Conservation (phyloP, 2,329 filamentous ascomycete genomes). For the Aspergillus tubingensis region DNA sequence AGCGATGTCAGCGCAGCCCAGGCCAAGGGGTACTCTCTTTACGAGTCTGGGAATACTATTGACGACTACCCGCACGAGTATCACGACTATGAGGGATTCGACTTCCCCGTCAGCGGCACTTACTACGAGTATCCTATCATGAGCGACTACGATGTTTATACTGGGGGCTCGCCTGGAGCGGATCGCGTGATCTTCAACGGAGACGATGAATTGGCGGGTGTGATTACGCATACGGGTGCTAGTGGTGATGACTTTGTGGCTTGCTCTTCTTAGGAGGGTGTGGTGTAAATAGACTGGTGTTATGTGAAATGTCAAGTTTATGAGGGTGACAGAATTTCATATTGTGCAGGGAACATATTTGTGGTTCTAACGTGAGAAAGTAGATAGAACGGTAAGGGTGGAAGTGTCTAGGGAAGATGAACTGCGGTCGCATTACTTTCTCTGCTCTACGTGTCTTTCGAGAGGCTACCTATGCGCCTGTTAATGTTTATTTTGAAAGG, state of each 20-base stretch:
- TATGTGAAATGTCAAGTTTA: not conserved
- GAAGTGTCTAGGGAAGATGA: too few relatives aligned
- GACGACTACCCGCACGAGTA: conserved; percentile 61
- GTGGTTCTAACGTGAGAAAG: too few relatives aligned
- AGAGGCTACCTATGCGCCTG: too few relatives aligned
- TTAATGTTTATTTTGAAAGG: too few relatives aligned
- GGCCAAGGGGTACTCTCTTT: conserved; percentile 55
- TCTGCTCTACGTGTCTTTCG: too few relatives aligned
- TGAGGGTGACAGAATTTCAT: not conserved
- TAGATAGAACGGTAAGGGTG: too few relatives aligned
- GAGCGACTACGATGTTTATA: conserved; percentile 52
- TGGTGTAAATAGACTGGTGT: not conserved
- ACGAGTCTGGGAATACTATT: conserved; percentile 40
- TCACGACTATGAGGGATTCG: conserved; percentile 65
- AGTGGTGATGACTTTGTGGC: conserved; percentile 68
- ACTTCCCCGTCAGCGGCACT: conserved; percentile 58
- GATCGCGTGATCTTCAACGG: conserved; percentile 68
- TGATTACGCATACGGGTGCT: conserved; percentile 71
- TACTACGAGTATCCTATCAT: conserved; percentile 67
- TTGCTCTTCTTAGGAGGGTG: conserved; percentile 42
- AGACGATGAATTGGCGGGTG: conserved; percentile 58
- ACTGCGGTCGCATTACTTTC: too few relatives aligned
- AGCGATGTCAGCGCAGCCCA: conserved; percentile 54
- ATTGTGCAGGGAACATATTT: not conserved
- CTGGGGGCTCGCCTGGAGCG: conserved; percentile 64